These are phyloP conservation scores for Nitzschia putrida DNA, from an alignment of 108 stramenopile species.

Conservation along the genomic window DNA sequence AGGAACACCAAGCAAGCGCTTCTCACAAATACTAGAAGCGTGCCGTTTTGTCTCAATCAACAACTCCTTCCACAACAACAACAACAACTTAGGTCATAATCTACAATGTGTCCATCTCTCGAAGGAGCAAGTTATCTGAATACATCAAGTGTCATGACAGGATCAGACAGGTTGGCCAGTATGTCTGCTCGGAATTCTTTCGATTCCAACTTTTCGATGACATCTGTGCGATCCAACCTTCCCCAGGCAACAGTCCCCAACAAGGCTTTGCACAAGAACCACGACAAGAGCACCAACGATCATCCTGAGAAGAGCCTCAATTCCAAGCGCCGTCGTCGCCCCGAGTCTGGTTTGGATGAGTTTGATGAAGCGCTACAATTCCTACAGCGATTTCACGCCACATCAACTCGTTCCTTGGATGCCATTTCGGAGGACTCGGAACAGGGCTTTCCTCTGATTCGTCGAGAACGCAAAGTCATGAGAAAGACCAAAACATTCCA, in stretches of 20 bases:
- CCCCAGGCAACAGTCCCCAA: neutral
- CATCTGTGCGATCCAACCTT: neutral
- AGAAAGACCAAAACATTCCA: slow-evolving; percentile 8
- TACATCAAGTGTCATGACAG: no score
- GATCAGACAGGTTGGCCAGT: no score
- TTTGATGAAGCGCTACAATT: slow-evolving; percentile 14
- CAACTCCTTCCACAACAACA: no score
- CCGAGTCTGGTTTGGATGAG: neutral
- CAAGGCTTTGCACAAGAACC: neutral
- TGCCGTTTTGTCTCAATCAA: no score
- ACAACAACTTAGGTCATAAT: no score
- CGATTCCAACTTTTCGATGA: neutral
- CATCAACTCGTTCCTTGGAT: slow-evolving; percentile 14
- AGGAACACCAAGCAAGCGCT: no score
- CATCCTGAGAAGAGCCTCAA: neutral
- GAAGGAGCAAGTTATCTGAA: no score
- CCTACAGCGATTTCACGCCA: slow-evolving; percentile 15
- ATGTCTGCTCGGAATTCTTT: neutral
- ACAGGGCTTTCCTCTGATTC: neutral
- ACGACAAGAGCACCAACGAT: neutral
- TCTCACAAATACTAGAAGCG: no score
- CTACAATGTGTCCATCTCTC: no score
- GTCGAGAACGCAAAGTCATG: slow-evolving; percentile 3
- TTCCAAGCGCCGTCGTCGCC: neutral
- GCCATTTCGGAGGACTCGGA: neutral